Evolutionary conservation across 768 basidiomycete species (phyloP), one percentile per base, ranked within the genome.

Genomic region (Termitomyces bulborhizus): DNA sequence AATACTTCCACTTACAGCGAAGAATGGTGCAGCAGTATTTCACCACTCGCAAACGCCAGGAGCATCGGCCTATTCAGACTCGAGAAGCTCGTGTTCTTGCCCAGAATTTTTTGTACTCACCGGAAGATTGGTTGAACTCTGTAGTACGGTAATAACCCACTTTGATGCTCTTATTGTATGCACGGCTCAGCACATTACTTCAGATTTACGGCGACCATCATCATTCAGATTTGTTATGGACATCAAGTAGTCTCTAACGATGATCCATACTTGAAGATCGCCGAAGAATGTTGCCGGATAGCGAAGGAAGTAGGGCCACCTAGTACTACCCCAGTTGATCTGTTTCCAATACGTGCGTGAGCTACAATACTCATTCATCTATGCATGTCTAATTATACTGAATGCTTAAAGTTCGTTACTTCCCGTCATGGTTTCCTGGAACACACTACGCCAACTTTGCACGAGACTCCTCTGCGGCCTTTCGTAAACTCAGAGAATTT

Each of bases 31-130:
- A 63, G 39, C 57, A 60, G 26, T 57, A 60, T 32, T 57, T 66
- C 29, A 67, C 54, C 36, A 57, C 54, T 18, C 55, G 57, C 18
- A 59, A 64, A 29, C 62, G 68, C 27, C 50, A 55, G 42, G 49
- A 61, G 6, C 69, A 70, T 56, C 55, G 59, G 12, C 58, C 61
- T n/a, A 59, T 69, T 29, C 65, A 70, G 46, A 64, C 69, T 44
- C 45, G 55, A 29, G 69, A 73, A 60, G 73, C 69, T 2, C 62
- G 59, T 15, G 56, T 63, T n/a, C 69, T 76, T 41, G 57, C 71
- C 24, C 31, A 60, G 26, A 68, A 67, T 32, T 42, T 76, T 6
- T 56, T 70, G 40, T 49, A 57, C 45, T 32, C 58, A 18, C 56
- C 50, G 40, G 68, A 70, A 3, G 56, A 63, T 1, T 51, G 57